phyloP scores from a whole-genome alignment of 2,329 filamentous ascomycete genomes.

The Fusarium temperatum region DNA sequence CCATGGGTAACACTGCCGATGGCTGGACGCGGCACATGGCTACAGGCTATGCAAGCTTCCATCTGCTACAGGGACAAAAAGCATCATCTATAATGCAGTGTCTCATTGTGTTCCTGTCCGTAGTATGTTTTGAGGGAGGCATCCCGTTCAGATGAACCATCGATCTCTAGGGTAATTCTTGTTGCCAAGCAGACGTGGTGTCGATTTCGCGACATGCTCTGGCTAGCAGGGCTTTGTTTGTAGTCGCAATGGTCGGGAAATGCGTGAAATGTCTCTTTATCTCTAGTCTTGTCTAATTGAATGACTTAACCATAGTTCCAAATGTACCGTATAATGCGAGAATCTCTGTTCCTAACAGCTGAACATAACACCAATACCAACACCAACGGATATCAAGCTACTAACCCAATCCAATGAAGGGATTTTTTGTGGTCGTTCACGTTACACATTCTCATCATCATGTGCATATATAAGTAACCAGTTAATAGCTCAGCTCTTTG shows the following conservation, averaged over 20 bases:
- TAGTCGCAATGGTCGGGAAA: not conserved
- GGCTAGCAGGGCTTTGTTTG: not conserved
- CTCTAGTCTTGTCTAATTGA: not conserved
- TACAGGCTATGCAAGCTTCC: conserved; percentile 26
- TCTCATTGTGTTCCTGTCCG: not conserved
- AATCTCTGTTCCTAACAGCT: not conserved
- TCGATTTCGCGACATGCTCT: not conserved
- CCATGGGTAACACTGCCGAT: conserved; percentile 25
- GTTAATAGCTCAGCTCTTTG: not conserved
- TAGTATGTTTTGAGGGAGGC: not conserved
- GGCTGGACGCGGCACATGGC: conserved; percentile 21
- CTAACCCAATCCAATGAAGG: not conserved
- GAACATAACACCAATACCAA: not conserved
- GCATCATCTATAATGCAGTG: not conserved
- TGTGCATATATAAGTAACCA: not conserved
- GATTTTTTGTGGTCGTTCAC: not conserved
- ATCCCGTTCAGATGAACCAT: not conserved
- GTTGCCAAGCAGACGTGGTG: not conserved
- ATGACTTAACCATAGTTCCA: not conserved
- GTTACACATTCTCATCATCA: not conserved
- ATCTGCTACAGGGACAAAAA: not conserved
- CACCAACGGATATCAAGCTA: not conserved
- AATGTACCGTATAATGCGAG: not conserved
- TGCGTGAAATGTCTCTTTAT: not conserved
- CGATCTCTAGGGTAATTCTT: conserved; percentile 11